These are phyloP conservation scores for Leptographium procerum DNA, from an alignment of 2,329 filamentous ascomycete genomes.

Conservation along the genomic window DNA sequence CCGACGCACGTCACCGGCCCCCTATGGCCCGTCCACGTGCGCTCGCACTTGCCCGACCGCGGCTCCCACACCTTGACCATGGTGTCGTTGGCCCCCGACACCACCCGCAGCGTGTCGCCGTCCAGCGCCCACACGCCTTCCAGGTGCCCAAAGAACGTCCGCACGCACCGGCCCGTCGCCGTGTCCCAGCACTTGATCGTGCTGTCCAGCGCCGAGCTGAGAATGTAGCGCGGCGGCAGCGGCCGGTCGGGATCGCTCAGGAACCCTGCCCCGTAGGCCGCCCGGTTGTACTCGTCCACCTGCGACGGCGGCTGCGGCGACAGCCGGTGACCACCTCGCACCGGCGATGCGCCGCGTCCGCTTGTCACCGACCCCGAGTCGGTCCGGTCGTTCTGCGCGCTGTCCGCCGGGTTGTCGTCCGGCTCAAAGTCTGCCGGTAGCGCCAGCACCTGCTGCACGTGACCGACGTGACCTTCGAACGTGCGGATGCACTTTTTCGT, in stretches of 20 bases:
- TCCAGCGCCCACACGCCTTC: conserved; percentile 86
- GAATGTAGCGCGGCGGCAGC: conserved; percentile 77
- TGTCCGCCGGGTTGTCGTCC: conserved; percentile 49
- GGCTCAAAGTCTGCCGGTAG: conserved; percentile 83
- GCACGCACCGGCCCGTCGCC: conserved; percentile 66
- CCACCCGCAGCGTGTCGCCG: conserved; percentile 44
- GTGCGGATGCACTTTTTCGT: conserved; percentile 63
- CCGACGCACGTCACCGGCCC: conserved; percentile 90
- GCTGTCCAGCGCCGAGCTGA: conserved; percentile 82
- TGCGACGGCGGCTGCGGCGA: conserved; percentile 2
- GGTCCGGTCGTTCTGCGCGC: conserved; percentile 27
- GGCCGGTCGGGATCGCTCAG: conserved; percentile 49
- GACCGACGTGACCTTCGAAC: conserved; percentile 85
- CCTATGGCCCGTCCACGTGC: conserved; percentile 82
- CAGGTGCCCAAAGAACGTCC: conserved; percentile 92
- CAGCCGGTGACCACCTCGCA: conserved; percentile 11
- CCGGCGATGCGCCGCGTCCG: conserved; percentile 23
- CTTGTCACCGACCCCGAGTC: conserved; percentile 43
- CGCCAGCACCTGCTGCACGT: conserved; percentile 82
- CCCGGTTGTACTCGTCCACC: conserved; percentile 27
- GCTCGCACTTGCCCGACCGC: conserved; percentile 77
- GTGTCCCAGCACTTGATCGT: conserved; percentile 93
- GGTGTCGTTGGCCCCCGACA: conserved; percentile 82
- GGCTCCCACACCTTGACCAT: conserved; percentile 96
- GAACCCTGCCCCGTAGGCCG: conserved; percentile 51